Evolutionary conservation across 495 filamentous ascomycete genomes (phyloP).

Genomic region (Podospora comata): DNA sequence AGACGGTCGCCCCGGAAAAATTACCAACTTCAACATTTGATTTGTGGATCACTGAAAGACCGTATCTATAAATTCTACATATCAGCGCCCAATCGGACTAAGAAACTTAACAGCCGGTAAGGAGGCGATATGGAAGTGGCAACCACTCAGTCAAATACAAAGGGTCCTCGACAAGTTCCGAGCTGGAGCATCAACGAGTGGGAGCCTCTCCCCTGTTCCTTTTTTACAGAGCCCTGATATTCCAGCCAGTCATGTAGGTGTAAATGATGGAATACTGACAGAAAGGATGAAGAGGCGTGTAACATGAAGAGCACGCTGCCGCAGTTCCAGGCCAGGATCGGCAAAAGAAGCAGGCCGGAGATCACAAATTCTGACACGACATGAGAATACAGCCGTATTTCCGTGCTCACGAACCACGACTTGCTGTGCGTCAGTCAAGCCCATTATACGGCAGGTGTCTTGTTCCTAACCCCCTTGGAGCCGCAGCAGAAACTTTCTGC

Average conservation of each 20-base stretch:
- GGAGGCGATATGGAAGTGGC: not conserved
- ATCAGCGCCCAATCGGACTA: not conserved
- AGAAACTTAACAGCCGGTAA: not conserved
- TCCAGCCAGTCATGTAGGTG: not conserved
- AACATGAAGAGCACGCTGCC: not conserved
- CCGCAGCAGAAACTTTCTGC: constrained; percentile 1
- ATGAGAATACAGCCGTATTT: not conserved
- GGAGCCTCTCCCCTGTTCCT: not conserved
- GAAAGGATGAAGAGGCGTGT: not conserved
- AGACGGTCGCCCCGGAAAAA: not conserved
- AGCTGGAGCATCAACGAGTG: not conserved
- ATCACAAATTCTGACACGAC: not conserved
- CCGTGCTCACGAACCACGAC: not conserved
- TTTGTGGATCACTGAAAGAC: not conserved
- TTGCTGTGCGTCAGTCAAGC: not conserved
- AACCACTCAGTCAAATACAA: not conserved
- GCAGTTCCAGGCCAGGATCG: not conserved
- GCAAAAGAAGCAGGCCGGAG: not conserved
- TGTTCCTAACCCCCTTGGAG: not conserved
- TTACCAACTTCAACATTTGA: not conserved
- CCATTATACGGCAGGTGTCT: not conserved
- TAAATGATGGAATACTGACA: not conserved
- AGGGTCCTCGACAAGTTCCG: not conserved
- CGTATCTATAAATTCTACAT: not conserved
- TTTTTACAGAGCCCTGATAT: not conserved